These are phyloP conservation scores for Apiospora koreana DNA, from an alignment of 2,329 filamentous ascomycete genomes.

Conservation along the genomic window DNA sequence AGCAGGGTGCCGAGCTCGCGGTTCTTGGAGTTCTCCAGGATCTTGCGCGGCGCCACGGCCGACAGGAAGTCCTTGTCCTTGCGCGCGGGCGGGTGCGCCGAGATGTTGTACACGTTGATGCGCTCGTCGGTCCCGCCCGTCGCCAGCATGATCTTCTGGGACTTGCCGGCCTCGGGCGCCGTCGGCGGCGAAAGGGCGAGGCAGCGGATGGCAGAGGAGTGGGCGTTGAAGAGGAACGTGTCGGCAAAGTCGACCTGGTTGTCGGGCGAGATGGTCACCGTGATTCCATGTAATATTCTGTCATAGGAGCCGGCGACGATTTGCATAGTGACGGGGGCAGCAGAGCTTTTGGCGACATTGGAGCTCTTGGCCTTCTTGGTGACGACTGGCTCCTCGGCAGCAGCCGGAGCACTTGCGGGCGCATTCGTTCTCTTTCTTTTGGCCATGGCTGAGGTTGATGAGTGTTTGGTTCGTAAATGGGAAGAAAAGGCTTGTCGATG, in stretches of 20 bases:
- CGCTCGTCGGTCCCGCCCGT: constrained; percentile 92
- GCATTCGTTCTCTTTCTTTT: constrained; percentile 51
- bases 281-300: constrained; percentile 85
- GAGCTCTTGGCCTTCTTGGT: constrained; percentile 32
- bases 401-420: constrained; percentile 23
- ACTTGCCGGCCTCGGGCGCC: constrained; percentile 57
- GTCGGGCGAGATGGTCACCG: constrained; percentile 63
- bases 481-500: not conserved
- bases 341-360: constrained; percentile 21
- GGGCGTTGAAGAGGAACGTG: constrained; percentile 94
- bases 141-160: constrained; percentile 85
- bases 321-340: constrained; percentile 67
- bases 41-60: constrained; percentile 68
- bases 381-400: constrained; percentile 12
- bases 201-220: constrained; percentile 86
- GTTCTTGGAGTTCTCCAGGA: constrained; percentile 84
- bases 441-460: constrained; percentile 36
- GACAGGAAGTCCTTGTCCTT: constrained; percentile 63
- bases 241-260: constrained; percentile 72
- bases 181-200: constrained; percentile 82
- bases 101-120: constrained; percentile 92
- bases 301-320: constrained; percentile 95
- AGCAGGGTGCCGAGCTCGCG: constrained; percentile 83
- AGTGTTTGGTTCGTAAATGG: constrained; percentile 6
- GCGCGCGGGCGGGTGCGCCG: constrained; percentile 62